A percentile compares a stretch with the other conserved stretches of the same genome.
phyloP scores from a whole-genome alignment of 106 monocot species.

The Alisma plantagoaquatica region DNA sequence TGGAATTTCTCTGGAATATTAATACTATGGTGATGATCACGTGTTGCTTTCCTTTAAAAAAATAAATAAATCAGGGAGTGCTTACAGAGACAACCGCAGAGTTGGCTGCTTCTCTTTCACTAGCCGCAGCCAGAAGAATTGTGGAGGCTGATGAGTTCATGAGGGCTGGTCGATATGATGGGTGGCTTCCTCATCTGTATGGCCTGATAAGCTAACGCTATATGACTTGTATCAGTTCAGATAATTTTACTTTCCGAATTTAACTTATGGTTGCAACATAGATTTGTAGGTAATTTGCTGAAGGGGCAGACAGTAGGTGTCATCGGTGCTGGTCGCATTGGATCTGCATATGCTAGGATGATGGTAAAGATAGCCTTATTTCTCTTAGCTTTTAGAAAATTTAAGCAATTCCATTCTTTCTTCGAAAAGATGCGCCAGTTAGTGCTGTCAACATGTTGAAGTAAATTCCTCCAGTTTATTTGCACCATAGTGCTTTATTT shows the following conservation, averaged over 20 bases:
- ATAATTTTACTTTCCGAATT: background rate
- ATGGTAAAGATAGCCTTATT: constrained; percentile 43
- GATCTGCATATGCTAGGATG: constrained; percentile 99
- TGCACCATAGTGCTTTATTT: too few relatives aligned
- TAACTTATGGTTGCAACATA: too few relatives aligned
- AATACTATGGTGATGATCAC: background rate
- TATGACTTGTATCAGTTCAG: background rate
- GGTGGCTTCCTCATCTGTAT: constrained; percentile 97
- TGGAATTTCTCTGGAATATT: background rate
- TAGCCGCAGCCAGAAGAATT: constrained; percentile 81
- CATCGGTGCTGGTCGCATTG: constrained; percentile 96
- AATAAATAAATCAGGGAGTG: constrained; percentile 60
- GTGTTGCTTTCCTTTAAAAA: too few relatives aligned
- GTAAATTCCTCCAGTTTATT: too few relatives aligned
- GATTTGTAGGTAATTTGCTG: constrained; percentile 94
- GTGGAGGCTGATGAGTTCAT: constrained; percentile 98
- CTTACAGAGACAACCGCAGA: constrained; percentile 97
- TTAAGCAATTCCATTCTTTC: too few relatives aligned
- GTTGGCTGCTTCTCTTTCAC: constrained; percentile 86
- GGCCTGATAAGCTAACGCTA: background rate
- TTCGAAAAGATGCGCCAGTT: too few relatives aligned
- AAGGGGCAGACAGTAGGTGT: constrained; percentile 98
- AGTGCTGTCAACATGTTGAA: too few relatives aligned
- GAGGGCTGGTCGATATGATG: constrained; percentile 91
- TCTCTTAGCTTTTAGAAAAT: too few relatives aligned